Conservation (phyloP, 2,329 filamentous ascomycete species). For the Hypoxylon sp. region DNA sequence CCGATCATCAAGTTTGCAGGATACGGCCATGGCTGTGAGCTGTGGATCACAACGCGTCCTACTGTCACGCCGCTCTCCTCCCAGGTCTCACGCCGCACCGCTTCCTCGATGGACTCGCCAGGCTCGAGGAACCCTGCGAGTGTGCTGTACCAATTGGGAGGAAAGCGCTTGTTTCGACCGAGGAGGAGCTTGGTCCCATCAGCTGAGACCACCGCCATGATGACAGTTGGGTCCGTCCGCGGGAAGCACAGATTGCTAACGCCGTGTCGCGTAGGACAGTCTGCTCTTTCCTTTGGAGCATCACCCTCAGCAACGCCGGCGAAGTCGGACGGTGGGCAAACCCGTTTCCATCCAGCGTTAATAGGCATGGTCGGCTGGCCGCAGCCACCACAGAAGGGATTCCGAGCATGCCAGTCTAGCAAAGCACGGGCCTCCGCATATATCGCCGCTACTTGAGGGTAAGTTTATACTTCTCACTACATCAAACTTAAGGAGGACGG, state of each 20-base stretch:
- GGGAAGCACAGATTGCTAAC: slow-evolving; percentile 94
- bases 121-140: slow-evolving; percentile 90
- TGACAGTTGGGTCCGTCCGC: slow-evolving; percentile 93
- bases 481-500: background rate
- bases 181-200: slow-evolving; percentile 85
- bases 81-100: slow-evolving; percentile 86
- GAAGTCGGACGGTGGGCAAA: slow-evolving; percentile 80
- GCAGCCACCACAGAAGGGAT: slow-evolving; percentile 92
- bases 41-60: slow-evolving; percentile 84
- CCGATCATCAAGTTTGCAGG: slow-evolving; percentile 88
- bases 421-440: slow-evolving; percentile 91
- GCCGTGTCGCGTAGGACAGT: slow-evolving; percentile 86
- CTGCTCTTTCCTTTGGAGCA: slow-evolving; percentile 68
- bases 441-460: slow-evolving; percentile 76
- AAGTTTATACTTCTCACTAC: slow-evolving; percentile 1
- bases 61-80: slow-evolving; percentile 85
- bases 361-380: slow-evolving; percentile 85
- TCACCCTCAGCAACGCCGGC: slow-evolving; percentile 59
- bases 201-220: slow-evolving; percentile 89
- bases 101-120: slow-evolving; percentile 87
- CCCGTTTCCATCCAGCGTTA: slow-evolving; percentile 84
- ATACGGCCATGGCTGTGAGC: slow-evolving; percentile 90
- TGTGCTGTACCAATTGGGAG: slow-evolving; percentile 87
- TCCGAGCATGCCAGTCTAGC: slow-evolving; percentile 94
- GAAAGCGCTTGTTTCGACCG: slow-evolving; percentile 87